Evolutionary conservation across 257 asterid genomes (phyloP).

Genomic region (Fraxinus excelsior): DNA sequence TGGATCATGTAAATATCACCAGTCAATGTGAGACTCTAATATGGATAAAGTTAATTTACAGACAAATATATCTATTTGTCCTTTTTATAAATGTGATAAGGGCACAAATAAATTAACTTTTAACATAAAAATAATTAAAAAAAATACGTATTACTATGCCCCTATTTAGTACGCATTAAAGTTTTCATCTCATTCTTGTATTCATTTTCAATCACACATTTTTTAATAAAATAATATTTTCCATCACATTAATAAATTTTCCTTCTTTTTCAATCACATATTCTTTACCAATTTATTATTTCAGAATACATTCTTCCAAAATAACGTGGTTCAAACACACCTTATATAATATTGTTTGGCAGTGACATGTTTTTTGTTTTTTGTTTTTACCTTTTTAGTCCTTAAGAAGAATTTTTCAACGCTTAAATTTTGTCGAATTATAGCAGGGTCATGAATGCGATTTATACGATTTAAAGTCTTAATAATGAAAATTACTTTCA

Average conservation of each 20-base stretch:
- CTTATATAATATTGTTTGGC: background rate
- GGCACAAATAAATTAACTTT: background rate
- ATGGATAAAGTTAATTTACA: background rate
- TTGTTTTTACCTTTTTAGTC: background rate
- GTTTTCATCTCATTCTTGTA: too few species aligned
- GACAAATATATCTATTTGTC: background rate
- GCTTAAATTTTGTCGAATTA: background rate
- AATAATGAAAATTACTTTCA: background rate
- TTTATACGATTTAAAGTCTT: background rate
- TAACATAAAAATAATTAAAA: background rate
- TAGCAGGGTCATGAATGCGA: background rate
- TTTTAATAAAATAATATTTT: too few species aligned
- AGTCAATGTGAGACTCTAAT: too few species aligned
- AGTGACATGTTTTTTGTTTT: background rate
- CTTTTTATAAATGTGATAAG: background rate
- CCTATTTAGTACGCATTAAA: too few species aligned
- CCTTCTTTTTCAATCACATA: too few species aligned
- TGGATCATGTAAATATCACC: too few species aligned
- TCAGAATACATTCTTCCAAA: too few species aligned
- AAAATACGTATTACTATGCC: background rate
- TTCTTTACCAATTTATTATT: too few species aligned
- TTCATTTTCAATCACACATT: too few species aligned
- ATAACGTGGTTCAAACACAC: too few species aligned
- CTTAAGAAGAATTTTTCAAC: conserved; percentile 26
- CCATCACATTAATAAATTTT: too few species aligned